phyloP scores from a whole-genome alignment of 495 filamentous ascomycete genomes.

The Lophium mytilinum region DNA sequence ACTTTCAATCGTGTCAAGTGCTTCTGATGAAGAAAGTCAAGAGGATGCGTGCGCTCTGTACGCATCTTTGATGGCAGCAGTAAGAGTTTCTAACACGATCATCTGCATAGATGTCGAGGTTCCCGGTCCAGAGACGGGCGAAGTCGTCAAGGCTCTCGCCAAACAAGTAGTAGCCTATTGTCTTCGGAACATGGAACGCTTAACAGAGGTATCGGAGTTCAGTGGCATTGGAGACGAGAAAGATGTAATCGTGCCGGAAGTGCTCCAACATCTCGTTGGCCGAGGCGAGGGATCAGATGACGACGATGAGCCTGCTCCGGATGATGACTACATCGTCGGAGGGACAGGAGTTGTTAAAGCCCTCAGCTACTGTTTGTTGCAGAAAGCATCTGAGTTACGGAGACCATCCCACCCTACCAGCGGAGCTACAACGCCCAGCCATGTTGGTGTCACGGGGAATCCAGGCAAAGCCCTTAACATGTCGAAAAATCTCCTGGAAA shows the following conservation, averaged over 20 bases:
- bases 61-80: constrained; percentile 82
- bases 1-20: constrained; percentile 58
- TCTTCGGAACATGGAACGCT: constrained; percentile 79
- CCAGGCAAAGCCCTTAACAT: constrained; percentile 75
- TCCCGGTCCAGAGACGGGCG: constrained; percentile 65
- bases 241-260: constrained; percentile 49
- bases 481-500: constrained; percentile 77
- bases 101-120: constrained; percentile 90
- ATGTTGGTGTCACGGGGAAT: constrained; percentile 36
- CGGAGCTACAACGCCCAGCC: constrained; percentile 48
- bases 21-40: constrained; percentile 59
- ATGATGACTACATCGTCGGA: constrained; percentile 92
- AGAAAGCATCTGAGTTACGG: constrained; percentile 52
- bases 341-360: constrained; percentile 90
- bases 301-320: constrained; percentile 65
- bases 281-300: constrained; percentile 49
- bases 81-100: constrained; percentile 71
- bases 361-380: constrained; percentile 79
- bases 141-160: constrained; percentile 85
- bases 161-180: constrained; percentile 92
- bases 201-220: constrained; percentile 37
- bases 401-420: constrained; percentile 37
- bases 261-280: constrained; percentile 59
- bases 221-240: constrained; percentile 34
- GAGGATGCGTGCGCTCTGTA: constrained; percentile 94